Conservation (phyloP, 2,329 filamentous ascomycete species). For the Claviceps africana region DNA sequence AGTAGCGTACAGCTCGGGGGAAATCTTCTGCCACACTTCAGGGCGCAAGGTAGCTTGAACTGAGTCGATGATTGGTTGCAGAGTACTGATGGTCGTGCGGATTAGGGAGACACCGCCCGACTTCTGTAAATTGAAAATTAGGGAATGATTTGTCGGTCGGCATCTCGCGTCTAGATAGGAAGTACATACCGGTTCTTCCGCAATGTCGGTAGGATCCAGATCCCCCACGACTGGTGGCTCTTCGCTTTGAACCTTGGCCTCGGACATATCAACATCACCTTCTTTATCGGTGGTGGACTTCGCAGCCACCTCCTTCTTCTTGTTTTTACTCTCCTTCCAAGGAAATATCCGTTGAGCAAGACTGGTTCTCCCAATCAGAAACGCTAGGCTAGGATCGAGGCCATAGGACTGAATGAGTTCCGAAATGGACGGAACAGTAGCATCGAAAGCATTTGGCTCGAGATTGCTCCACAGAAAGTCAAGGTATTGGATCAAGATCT, state of each 20-base stretch:
- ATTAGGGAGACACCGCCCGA: constrained; percentile 20
- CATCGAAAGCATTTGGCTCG: constrained; percentile 60
- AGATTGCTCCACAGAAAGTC: constrained; percentile 77
- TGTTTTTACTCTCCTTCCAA: constrained; percentile 20
- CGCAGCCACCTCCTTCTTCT: constrained; percentile 15
- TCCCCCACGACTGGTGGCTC: constrained; percentile 14
- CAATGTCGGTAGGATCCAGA: constrained; percentile 13
- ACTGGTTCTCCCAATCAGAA: constrained; percentile 66
- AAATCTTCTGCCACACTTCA: constrained; percentile 55
- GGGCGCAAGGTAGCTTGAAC: constrained; percentile 48
- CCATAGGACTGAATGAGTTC: constrained; percentile 65
- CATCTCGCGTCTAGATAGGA: not conserved
- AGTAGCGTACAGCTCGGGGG: constrained; percentile 68
- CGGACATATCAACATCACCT: constrained; percentile 42
- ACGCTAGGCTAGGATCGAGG: constrained; percentile 67
- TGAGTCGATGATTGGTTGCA: constrained; percentile 60
- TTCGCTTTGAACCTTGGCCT: constrained; percentile 18
- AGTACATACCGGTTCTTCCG: constrained; percentile 19
- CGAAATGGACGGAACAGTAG: constrained; percentile 59
- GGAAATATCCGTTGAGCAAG: constrained; percentile 50
- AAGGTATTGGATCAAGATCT: constrained; percentile 73
- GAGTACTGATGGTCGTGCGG: constrained; percentile 18
- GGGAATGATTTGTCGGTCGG: constrained; percentile 7
- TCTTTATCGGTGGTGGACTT: constrained; percentile 30
- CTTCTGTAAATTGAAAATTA: constrained; percentile 18